These are phyloP conservation scores for Didymella exigua DNA, from an alignment of 2,329 filamentous ascomycete species.

Conservation along the genomic window DNA sequence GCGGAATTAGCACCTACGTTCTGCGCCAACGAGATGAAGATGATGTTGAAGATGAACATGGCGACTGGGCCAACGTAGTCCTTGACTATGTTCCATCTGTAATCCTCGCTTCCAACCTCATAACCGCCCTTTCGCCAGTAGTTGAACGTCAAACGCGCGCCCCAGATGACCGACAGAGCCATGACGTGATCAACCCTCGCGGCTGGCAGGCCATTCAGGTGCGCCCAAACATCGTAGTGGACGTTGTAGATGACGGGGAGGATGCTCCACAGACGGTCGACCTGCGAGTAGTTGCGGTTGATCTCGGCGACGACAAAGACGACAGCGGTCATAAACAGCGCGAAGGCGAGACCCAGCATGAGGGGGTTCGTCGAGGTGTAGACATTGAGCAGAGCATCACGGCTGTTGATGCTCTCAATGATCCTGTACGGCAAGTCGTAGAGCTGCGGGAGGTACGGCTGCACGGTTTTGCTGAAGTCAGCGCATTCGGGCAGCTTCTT, in stretches of 20 bases:
- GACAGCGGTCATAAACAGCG: constrained; percentile 70
- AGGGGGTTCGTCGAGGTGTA: constrained; percentile 89
- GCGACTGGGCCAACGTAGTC: constrained; percentile 64
- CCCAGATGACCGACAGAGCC: constrained; percentile 76
- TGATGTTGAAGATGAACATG: constrained; percentile 84
- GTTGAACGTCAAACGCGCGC: constrained; percentile 90
- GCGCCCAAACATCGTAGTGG: constrained; percentile 84
- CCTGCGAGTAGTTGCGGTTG: constrained; percentile 95
- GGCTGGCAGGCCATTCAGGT: constrained; percentile 72
- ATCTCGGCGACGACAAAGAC: constrained; percentile 80
- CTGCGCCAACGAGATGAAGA: constrained; percentile 88
- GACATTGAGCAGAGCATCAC: constrained; percentile 68
- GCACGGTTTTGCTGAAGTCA: constrained; percentile 74
- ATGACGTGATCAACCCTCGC: constrained; percentile 74
- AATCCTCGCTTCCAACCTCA: constrained; percentile 86
- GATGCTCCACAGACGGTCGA: constrained; percentile 91
- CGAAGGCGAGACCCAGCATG: constrained; percentile 73
- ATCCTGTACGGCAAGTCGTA: constrained; percentile 52
- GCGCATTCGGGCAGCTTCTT: constrained; percentile 74
- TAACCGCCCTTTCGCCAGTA: constrained; percentile 98
- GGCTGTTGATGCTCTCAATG: constrained; percentile 63
- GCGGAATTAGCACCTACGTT: constrained; percentile 47
- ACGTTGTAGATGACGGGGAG: constrained; percentile 84
- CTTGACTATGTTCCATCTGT: constrained; percentile 84
- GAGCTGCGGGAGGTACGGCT: constrained; percentile 75